Percentiles rank a stretch among this genome's conserved stretches.
phyloP scores from a whole-genome alignment of 2,329 filamentous ascomycete species.

The Fusarium lateritium region DNA sequence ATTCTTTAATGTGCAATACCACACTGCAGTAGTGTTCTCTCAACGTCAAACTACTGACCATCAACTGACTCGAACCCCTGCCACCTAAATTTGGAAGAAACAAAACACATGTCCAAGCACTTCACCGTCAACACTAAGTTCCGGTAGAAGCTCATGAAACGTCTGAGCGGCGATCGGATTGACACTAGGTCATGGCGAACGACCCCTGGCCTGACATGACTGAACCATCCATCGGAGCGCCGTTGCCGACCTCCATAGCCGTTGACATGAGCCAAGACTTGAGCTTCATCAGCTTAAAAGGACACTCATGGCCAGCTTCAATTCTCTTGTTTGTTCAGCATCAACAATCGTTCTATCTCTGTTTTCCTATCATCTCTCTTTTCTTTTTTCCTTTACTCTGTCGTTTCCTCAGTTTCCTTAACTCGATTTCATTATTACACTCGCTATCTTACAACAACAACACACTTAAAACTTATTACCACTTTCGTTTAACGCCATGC shows the following conservation, averaged over 20 bases:
- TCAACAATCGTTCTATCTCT: conserved; percentile 33
- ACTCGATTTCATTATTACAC: conserved; percentile 7
- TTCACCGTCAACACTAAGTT: conserved; percentile 33
- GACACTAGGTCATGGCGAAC: conserved; percentile 25
- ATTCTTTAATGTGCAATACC: conserved; percentile 6
- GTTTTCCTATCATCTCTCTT: conserved; percentile 20
- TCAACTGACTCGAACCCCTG: conserved; percentile 33
- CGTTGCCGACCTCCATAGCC: neutral
- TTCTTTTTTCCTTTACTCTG: conserved; percentile 24
- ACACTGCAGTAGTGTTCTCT: conserved; percentile 10
- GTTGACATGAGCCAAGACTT: conserved; percentile 1
- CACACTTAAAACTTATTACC: conserved; percentile 6
- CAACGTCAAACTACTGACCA: conserved; percentile 5
- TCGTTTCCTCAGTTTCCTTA: conserved; percentile 13
- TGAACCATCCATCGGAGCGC: conserved; percentile 12
- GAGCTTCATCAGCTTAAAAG: conserved; percentile 30
- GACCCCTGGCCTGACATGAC: conserved; percentile 22
- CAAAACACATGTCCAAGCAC: conserved; percentile 29
- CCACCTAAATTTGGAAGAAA: conserved; percentile 35
- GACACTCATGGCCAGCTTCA: conserved; percentile 20
- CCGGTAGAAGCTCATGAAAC: conserved; percentile 36
- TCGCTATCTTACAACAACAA: conserved; percentile 15
- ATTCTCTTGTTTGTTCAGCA: conserved; percentile 16
- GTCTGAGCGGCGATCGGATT: conserved; percentile 39
- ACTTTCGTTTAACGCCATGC: conserved; percentile 36